Base-by-base conservation (phyloP, 192 early-diverging fungal species). In the Chytriomyces sp. region DNA sequence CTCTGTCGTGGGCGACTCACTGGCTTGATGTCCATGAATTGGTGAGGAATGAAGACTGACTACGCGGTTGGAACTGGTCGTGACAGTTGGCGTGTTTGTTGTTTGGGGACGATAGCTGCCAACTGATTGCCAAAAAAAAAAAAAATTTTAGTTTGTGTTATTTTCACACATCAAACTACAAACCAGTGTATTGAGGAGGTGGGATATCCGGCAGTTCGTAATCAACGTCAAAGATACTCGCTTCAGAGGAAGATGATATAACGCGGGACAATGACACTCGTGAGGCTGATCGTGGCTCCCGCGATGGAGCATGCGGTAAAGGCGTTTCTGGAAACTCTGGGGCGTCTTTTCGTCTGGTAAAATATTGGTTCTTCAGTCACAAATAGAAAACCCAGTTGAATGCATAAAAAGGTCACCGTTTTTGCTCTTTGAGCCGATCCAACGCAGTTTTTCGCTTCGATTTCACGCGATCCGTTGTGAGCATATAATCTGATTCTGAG, bases 361-460 rank as follows among this genome's bases (percentile, higher is more conserved):
- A 35, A 35, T 35, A 4, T 35, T 35, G 35, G 35, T 35, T 35
- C 35, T 35, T 35, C 4, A 0, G 13, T 16, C 9, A 11, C 9
- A 46, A 68, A 47, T 16, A 45, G 46, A 23, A 16, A 13, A 68
- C 3, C 18, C 3, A 68, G 46, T 46, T 13, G 47, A 46, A 46
- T 5, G 5, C 18, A 23, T 5, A 47, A 23, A 16, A 28, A 26
- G 11, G 11, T 18, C 6, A 63, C 72, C 45, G 43, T 5, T 63
- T 63, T 44, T 63, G 44, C 43, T 63, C 44, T 63, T 73, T 73
- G 7, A 73, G 44, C 44, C 44, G n/a, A 18, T 73, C 72, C 57
- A 73, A 45, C 72, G 72, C 72, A 45, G 7, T 61, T 45, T 63
- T 60, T 9, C 72, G 72, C 45, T 73, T 73, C 16, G 23, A 16